Conservation (phyloP, 75 land plant genomes). For the Picea glauca region DNA sequence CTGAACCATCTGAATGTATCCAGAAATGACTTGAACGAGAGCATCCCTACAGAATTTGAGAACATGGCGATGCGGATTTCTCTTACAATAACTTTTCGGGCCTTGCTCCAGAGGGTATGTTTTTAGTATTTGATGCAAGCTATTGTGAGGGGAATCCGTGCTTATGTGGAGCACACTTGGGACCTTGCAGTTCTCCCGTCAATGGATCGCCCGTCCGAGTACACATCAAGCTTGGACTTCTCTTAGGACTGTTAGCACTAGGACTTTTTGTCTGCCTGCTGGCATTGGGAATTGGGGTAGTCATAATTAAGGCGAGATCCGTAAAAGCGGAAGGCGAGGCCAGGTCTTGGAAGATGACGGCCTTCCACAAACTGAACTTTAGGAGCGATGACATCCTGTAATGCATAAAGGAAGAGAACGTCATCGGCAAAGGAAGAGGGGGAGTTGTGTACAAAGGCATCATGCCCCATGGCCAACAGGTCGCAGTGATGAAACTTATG, state of each 20-base stretch:
- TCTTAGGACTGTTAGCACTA: constrained; percentile 20
- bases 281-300: constrained; percentile 25
- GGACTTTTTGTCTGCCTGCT: constrained; percentile 24
- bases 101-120: not conserved
- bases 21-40: no score
- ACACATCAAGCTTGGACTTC: not conserved
- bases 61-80: constrained; percentile 38
- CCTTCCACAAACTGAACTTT: constrained; percentile 18
- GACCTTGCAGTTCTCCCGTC: constrained; percentile 1
- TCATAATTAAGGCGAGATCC: constrained; percentile 24
- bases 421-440: constrained; percentile 17
- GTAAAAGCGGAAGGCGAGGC: not conserved
- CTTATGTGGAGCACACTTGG: constrained; percentile 24
- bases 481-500: constrained; percentile 17
- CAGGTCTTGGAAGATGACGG: constrained; percentile 26
- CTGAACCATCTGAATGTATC: no score
- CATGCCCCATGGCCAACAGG: constrained; percentile 13
- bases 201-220: constrained; percentile 19
- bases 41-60: no score
- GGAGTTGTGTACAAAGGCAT: constrained; percentile 25
- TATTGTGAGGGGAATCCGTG: constrained; percentile 18
- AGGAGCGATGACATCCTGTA: constrained; percentile 5
- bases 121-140: no score
- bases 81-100: constrained; percentile 76
- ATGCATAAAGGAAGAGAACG: constrained; percentile 16